Evolutionary conservation across 2,329 filamentous ascomycete genomes (phyloP).

Genomic region (Tolypocladium guangdongense): DNA sequence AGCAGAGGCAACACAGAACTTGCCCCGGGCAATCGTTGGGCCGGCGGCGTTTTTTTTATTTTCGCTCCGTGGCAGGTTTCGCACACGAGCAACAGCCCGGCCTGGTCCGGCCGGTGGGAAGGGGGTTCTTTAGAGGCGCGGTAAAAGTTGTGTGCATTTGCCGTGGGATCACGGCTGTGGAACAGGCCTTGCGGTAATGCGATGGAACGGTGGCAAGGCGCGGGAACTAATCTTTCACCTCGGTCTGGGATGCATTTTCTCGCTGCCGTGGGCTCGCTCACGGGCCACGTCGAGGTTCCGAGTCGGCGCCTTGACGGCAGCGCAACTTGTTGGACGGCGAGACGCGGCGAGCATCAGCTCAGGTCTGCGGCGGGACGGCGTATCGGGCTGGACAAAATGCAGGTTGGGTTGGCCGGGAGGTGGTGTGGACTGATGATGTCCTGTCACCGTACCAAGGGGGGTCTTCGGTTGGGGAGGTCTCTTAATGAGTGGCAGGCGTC

Average conservation of each 20-base stretch:
- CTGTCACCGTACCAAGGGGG: background rate
- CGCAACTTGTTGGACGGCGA: background rate
- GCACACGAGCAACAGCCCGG: background rate
- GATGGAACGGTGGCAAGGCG: background rate
- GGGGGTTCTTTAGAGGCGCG: background rate
- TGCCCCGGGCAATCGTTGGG: background rate
- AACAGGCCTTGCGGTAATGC: background rate
- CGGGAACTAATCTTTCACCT: background rate
- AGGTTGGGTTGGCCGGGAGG: background rate
- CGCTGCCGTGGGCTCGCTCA: background rate
- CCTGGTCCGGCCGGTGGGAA: background rate
- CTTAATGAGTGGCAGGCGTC: background rate
- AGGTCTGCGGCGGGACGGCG: background rate
- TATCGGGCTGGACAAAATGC: background rate
- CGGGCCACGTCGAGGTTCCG: background rate
- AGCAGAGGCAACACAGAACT: conserved; percentile 5
- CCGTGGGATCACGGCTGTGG: background rate
- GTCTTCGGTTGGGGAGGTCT: background rate
- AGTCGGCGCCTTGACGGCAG: background rate
- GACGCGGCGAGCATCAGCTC: background rate
- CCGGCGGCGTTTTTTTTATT: background rate
- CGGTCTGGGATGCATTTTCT: background rate
- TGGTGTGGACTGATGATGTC: background rate
- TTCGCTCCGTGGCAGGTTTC: background rate
- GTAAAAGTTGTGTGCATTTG: background rate